Percentiles rank a stretch among this genome's conserved stretches.
Evolutionary conservation across 139 green algal species (phyloP).

Genomic region (Auxenochlorella protothecoides): DNA sequence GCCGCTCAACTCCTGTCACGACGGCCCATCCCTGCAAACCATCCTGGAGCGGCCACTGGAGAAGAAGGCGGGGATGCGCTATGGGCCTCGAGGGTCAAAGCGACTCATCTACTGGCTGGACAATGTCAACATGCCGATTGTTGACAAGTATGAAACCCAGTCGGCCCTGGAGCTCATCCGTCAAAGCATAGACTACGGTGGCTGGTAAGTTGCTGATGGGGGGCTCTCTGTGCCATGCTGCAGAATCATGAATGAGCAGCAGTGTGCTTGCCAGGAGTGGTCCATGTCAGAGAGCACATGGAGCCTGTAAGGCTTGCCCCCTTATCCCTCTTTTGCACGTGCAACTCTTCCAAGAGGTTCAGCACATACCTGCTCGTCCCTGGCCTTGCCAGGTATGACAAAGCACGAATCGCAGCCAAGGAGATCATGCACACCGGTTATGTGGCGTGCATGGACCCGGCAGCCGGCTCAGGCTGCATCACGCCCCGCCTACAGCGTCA

Average conservation of each 20-base stretch:
- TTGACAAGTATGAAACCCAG: slow-evolving; percentile 94
- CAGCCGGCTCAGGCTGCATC: slow-evolving; percentile 79
- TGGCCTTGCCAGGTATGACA: slow-evolving; percentile 54
- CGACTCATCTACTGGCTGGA: slow-evolving; percentile 84
- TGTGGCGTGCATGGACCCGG: slow-evolving; percentile 80
- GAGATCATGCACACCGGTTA: slow-evolving; percentile 75
- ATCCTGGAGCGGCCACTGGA: slow-evolving; percentile 72
- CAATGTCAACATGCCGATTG: slow-evolving; percentile 84
- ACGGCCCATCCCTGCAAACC: slow-evolving; percentile 63
- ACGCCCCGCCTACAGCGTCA: slow-evolving; percentile 87
- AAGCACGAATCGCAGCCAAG: slow-evolving; percentile 81
- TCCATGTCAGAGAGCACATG: too few species aligned
- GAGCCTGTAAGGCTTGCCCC: too few species aligned
- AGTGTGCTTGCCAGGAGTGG: too few species aligned
- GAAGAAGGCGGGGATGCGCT: slow-evolving; percentile 78
- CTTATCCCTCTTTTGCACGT: too few species aligned
- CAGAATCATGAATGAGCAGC: too few species aligned
- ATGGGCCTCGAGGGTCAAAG: slow-evolving; percentile 62
- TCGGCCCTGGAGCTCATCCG: slow-evolving; percentile 78
- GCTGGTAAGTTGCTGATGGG: slow-evolving; percentile 48
- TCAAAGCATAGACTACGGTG: slow-evolving; percentile 79
- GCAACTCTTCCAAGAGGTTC: too few species aligned
- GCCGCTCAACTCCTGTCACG: slow-evolving; percentile 68
- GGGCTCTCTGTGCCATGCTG: not conserved
- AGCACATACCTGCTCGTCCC: too few species aligned